Evolutionary conservation across 768 basidiomycete species (phyloP).

Genomic region (Royoungia palumana): DNA sequence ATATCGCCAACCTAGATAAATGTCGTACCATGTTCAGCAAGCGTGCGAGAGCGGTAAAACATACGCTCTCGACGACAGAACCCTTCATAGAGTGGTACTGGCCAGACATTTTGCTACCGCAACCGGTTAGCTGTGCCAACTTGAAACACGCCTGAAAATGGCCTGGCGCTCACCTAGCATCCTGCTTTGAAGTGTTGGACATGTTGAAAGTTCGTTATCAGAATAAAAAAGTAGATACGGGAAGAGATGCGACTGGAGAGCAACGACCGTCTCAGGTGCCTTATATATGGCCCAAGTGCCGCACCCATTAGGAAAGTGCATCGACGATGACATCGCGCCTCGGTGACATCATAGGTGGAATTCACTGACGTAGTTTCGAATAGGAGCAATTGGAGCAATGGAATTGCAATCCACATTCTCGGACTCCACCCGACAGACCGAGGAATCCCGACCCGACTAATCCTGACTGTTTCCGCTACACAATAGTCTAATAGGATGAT

Average conservation of each 20-base stretch:
- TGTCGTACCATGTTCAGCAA: neutral
- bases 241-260: neutral
- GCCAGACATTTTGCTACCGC: constrained; percentile 33
- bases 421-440: neutral
- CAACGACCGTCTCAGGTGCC: neutral
- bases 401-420: too few relatives aligned
- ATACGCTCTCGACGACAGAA: constrained; percentile 32
- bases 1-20: constrained; percentile 38
- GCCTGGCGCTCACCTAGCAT: constrained; percentile 25
- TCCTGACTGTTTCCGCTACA: too few relatives aligned
- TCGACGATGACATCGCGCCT: constrained; percentile 18
- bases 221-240: neutral
- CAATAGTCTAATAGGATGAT: too few relatives aligned
- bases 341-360: constrained; percentile 29
- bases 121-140: neutral
- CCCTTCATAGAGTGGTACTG: constrained; percentile 40
- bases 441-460: too few relatives aligned
- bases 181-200: constrained; percentile 18
- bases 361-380: constrained; percentile 23
- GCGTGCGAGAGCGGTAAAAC: neutral
- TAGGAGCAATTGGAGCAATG: neutral
- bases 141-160: too few relatives aligned
- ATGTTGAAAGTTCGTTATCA: neutral
- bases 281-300: constrained; percentile 26
- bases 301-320: constrained; percentile 31